Evolutionary conservation across 768 basidiomycete genomes (phyloP).

Genomic region (Pholiota conissans): DNA sequence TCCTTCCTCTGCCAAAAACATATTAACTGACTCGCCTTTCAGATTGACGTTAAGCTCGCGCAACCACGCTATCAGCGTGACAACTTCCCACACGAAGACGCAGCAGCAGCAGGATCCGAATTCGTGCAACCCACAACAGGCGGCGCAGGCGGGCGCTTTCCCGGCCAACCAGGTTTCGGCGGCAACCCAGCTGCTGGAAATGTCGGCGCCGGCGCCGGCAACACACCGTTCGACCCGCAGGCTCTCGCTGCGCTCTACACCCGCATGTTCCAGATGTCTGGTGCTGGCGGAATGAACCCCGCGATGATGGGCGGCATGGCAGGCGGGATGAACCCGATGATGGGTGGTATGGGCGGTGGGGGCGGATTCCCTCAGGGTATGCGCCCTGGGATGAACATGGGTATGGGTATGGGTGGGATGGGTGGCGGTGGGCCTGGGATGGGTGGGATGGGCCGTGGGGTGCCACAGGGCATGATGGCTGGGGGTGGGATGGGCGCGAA

Average conservation of each 20-base stretch:
- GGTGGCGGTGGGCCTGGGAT: slow-evolving; percentile 31
- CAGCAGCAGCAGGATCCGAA: slow-evolving; percentile 18
- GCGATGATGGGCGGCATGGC: slow-evolving; percentile 59
- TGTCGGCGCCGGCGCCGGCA: slow-evolving; percentile 29
- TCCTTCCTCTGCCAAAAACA: not conserved
- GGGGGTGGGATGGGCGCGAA: slow-evolving; percentile 52
- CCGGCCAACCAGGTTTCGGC: slow-evolving; percentile 15
- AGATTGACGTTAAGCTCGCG: slow-evolving; percentile 98
- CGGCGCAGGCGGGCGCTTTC: slow-evolving; percentile 11
- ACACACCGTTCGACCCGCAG: slow-evolving; percentile 85
- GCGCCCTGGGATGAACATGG: slow-evolving; percentile 41
- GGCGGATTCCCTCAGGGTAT: slow-evolving; percentile 21
- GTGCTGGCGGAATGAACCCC: slow-evolving; percentile 54
- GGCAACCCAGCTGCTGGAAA: slow-evolving; percentile 17
- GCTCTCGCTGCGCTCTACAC: slow-evolving; percentile 92
- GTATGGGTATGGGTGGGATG: slow-evolving; percentile 46
- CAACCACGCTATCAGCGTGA: slow-evolving; percentile 87
- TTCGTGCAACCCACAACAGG: slow-evolving; percentile 16
- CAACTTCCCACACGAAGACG: slow-evolving; percentile 53
- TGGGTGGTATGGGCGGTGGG: slow-evolving; percentile 36
- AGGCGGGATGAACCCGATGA: slow-evolving; percentile 35
- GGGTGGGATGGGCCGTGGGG: slow-evolving; percentile 43
- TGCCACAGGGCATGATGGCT: slow-evolving; percentile 39
- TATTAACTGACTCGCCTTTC: not conserved
- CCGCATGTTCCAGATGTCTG: slow-evolving; percentile 89